Evolutionary conservation across 2,329 filamentous ascomycete genomes (phyloP).

Genomic region (Epichloe gansuensis): DNA sequence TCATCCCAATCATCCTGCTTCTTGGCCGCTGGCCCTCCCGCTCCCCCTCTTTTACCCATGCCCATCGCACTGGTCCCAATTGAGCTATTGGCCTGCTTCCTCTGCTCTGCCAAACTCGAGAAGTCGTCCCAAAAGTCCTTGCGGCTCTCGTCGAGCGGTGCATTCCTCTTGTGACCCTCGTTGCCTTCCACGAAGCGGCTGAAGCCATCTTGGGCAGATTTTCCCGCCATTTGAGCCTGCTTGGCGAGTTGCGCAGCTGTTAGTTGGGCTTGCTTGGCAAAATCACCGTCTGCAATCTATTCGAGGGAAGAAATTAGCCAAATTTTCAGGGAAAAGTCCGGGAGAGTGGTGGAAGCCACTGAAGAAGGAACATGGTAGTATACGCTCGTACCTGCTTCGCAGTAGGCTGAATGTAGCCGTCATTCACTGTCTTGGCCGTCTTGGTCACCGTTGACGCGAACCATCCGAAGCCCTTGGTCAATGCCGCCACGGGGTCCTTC

Average conservation of each 20-base stretch:
- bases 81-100: slow-evolving; percentile 31
- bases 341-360: background rate
- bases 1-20: slow-evolving; percentile 51
- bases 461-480: slow-evolving; percentile 93
- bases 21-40: slow-evolving; percentile 22
- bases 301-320: background rate
- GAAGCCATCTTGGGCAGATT: slow-evolving; percentile 66
- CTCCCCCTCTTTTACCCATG: slow-evolving; percentile 32
- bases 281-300: slow-evolving; percentile 68
- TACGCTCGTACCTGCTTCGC: slow-evolving; percentile 33
- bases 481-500: slow-evolving; percentile 74
- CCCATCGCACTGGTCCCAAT: slow-evolving; percentile 51
- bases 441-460: slow-evolving; percentile 79
- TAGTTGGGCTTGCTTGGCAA: slow-evolving; percentile 53
- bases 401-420: slow-evolving; percentile 84
- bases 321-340: too few species aligned
- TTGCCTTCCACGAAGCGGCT: slow-evolving; percentile 79
- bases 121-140: slow-evolving; percentile 92
- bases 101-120: slow-evolving; percentile 53
- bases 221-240: slow-evolving; percentile 56
- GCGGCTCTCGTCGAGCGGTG: slow-evolving; percentile 48
- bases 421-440: slow-evolving; percentile 83
- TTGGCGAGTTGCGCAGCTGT: slow-evolving; percentile 55
- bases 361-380: background rate
- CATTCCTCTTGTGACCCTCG: slow-evolving; percentile 26